Percentiles rank a stretch among this genome's conserved stretches.
Conservation (phyloP, 2,329 filamentous ascomycete genomes). For the Aspergillus bombycis region DNA sequence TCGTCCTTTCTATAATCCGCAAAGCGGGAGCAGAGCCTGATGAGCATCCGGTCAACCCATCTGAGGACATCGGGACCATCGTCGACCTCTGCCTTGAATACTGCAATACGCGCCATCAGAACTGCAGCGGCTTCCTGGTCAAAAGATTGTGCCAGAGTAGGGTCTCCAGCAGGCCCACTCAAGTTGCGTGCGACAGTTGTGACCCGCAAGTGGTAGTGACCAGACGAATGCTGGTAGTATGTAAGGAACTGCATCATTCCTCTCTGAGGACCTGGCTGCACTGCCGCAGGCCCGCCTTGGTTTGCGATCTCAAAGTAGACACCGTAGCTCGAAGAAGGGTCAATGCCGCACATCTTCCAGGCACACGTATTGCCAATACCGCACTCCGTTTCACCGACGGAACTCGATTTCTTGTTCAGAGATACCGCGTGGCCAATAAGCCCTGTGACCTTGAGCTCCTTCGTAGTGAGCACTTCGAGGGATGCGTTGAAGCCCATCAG, state of each 20-base stretch:
- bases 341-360: slow-evolving; percentile 99
- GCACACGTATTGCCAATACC: slow-evolving; percentile 98
- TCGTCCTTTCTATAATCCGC: slow-evolving; percentile 98
- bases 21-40: slow-evolving; percentile 92
- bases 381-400: slow-evolving; percentile 95
- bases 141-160: slow-evolving; percentile 93
- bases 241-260: slow-evolving; percentile 98
- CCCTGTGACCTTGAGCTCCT: slow-evolving; percentile 96
- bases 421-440: slow-evolving; percentile 96
- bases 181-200: slow-evolving; percentile 91
- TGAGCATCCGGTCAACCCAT: slow-evolving; percentile 99
- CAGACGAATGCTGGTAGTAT: slow-evolving; percentile 96
- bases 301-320: slow-evolving; percentile 98
- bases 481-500: slow-evolving; percentile 98
- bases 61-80: slow-evolving; percentile 97
- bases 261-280: slow-evolving; percentile 85
- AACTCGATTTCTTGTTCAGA: slow-evolving; percentile 96
- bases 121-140: slow-evolving; percentile 98
- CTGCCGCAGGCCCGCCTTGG: slow-evolving; percentile 81
- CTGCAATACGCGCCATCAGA: slow-evolving; percentile 97
- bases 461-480: slow-evolving; percentile 93
- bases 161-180: slow-evolving; percentile 91
- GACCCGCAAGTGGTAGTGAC: slow-evolving; percentile 93
- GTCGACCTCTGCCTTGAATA: slow-evolving; percentile 98
- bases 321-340: slow-evolving; percentile 89